Percentiles rank a stretch among this genome's conserved stretches.
These are phyloP conservation scores for Tricholoma saponaceum DNA, from an alignment of 768 basidiomycete species.

Conservation along the genomic window DNA sequence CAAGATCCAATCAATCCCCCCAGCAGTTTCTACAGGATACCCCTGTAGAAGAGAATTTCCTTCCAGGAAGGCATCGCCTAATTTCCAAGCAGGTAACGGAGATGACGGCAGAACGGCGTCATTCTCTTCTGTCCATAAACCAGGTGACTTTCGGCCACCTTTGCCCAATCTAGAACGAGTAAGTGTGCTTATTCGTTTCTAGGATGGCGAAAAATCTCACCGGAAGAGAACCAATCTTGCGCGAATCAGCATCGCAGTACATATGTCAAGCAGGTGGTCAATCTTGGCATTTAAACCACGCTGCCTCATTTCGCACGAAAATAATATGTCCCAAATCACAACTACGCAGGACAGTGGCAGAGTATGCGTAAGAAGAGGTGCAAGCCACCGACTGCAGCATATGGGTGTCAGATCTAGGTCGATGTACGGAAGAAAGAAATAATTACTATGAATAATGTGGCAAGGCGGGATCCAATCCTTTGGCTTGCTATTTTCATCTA, in stretches of 20 bases:
- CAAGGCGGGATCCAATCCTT: constrained; percentile 64
- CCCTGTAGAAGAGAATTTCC: constrained; percentile 58
- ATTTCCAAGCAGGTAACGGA: constrained; percentile 44
- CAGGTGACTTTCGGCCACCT: constrained; percentile 33
- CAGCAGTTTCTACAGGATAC: constrained; percentile 62
- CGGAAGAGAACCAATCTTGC: constrained; percentile 49
- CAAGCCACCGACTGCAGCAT: constrained; percentile 62
- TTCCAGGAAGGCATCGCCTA: constrained; percentile 63
- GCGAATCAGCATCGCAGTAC: constrained; percentile 63
- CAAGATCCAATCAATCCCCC: constrained; percentile 67
- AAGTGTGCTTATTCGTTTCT: background rate
- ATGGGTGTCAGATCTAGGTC: constrained; percentile 1
- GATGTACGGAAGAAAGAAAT: background rate
- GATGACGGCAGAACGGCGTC: constrained; percentile 31
- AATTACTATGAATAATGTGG: constrained; percentile 82
- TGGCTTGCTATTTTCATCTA: constrained; percentile 39
- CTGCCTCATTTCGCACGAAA: constrained; percentile 53
- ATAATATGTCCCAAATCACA: constrained; percentile 68
- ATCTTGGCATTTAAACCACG: constrained; percentile 58
- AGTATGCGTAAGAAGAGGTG: constrained; percentile 67
- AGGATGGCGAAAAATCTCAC: constrained; percentile 31
- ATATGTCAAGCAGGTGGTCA: constrained; percentile 67
- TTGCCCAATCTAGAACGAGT: constrained; percentile 48
- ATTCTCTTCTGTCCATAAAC: constrained; percentile 53
- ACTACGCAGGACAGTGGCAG: constrained; percentile 60